Evolutionary conservation across 176 grass and related monocot genomes (phyloP).

Genomic region (Musa troglodytarum): DNA sequence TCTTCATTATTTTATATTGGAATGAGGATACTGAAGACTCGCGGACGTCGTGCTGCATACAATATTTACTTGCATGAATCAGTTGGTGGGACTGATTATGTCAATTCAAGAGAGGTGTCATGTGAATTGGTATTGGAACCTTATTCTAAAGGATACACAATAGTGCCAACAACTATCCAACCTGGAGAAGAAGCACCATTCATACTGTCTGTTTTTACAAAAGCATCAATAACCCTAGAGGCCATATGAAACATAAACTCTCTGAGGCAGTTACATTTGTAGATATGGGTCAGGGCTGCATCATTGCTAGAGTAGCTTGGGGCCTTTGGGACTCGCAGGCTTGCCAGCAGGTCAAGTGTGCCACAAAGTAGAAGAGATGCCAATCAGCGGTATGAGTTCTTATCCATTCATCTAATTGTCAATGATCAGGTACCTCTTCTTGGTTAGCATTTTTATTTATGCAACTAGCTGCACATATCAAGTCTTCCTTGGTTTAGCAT

Average conservation of each 20-base stretch:
- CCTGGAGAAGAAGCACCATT: slow-evolving; percentile 98
- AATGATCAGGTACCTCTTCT: not conserved
- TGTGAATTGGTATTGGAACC: slow-evolving; percentile 95
- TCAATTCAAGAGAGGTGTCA: slow-evolving; percentile 96
- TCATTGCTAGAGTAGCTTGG: not conserved
- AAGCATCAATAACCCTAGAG: slow-evolving; percentile 86
- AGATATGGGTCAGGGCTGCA: slow-evolving; percentile 20
- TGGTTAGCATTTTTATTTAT: not conserved
- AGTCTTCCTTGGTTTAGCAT: no score
- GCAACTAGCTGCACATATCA: not conserved
- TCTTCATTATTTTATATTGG: slow-evolving; percentile 96
- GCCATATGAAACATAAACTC: slow-evolving; percentile 45
- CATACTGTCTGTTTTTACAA: slow-evolving; percentile 98
- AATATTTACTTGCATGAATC: slow-evolving; percentile 99
- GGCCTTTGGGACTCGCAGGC: not conserved
- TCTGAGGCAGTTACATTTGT: slow-evolving; percentile 17
- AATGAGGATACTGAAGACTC: slow-evolving; percentile 97
- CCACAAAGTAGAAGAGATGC: not conserved
- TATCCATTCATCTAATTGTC: not conserved
- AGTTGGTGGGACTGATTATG: slow-evolving; percentile 90
- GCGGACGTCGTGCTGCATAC: slow-evolving; percentile 79
- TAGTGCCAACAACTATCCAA: slow-evolving; percentile 95
- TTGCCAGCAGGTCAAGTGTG: not conserved
- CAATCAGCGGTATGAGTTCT: not conserved
- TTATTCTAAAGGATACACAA: slow-evolving; percentile 98